Evolutionary conservation across 768 basidiomycete species (phyloP).

Genomic region (Floccularia luteovirens): DNA sequence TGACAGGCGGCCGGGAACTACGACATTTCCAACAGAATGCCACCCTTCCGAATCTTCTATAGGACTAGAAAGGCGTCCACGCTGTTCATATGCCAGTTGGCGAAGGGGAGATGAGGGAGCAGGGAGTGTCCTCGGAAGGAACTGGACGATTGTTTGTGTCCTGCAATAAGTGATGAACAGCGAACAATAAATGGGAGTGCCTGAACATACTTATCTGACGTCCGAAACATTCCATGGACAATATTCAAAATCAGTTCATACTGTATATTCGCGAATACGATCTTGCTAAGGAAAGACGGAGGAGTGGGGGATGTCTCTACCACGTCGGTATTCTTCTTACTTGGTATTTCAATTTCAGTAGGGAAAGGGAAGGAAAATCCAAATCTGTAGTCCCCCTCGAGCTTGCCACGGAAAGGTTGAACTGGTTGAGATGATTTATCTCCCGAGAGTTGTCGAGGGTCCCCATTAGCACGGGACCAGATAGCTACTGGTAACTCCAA

Average conservation of each 20-base stretch:
- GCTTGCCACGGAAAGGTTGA: not conserved
- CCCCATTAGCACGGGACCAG: not conserved
- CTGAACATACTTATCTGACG: too few relatives aligned
- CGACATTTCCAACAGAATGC: slow-evolving; percentile 2
- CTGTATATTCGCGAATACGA: not conserved
- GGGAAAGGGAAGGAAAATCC: not conserved
- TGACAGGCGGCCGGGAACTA: slow-evolving; percentile 1
- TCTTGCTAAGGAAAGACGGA: slow-evolving; percentile 1
- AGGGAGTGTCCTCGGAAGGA: not conserved
- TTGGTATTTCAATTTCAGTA: not conserved
- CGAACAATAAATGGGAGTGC: not conserved
- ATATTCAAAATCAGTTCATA: slow-evolving; percentile 4
- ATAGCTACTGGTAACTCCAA: too few relatives aligned
- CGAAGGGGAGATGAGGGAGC: not conserved
- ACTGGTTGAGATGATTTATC: not conserved
- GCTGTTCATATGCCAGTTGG: slow-evolving; percentile 4
- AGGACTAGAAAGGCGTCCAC: slow-evolving; percentile 4
- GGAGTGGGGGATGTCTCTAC: slow-evolving; percentile 1
- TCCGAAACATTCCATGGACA: slow-evolving; percentile 1
- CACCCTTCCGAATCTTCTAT: slow-evolving; percentile 8
- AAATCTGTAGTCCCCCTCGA: not conserved
- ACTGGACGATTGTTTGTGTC: not conserved
- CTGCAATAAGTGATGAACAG: not conserved
- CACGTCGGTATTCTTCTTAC: not conserved
- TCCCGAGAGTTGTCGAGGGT: too few relatives aligned